These are phyloP conservation scores for Volutella citrinella DNA, from an alignment of 2,329 filamentous ascomycete species.

Conservation along the genomic window DNA sequence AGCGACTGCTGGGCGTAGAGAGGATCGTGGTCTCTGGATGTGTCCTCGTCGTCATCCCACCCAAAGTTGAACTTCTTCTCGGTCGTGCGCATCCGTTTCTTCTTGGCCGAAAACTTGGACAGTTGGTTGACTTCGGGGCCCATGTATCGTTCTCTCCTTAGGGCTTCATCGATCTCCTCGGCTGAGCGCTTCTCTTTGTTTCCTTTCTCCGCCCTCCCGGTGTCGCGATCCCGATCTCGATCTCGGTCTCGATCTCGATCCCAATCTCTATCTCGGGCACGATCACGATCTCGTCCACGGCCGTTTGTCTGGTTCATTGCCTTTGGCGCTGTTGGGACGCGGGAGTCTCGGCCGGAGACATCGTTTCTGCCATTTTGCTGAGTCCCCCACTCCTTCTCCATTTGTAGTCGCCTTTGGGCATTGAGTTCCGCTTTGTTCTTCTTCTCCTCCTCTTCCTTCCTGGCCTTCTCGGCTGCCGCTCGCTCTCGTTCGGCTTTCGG, in stretches of 20 bases:
- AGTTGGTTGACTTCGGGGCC: constrained; percentile 79
- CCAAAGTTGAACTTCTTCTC: constrained; percentile 99
- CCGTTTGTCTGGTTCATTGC: constrained; percentile 54
- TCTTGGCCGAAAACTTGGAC: constrained; percentile 89
- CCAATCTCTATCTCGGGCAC: constrained; percentile 26
- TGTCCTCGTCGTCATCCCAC: constrained; percentile 95
- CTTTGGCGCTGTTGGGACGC: constrained; percentile 68
- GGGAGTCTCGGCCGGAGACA: constrained; percentile 22
- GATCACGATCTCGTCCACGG: constrained; percentile 34
- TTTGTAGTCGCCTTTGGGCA: constrained; percentile 70
- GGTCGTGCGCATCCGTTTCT: constrained; percentile 88
- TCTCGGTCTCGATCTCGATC: constrained; percentile 48
- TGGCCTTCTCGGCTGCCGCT: constrained; percentile 72
- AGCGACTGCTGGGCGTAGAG: constrained; percentile 53
- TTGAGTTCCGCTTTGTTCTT: constrained; percentile 48
- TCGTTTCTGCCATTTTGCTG: constrained; percentile 28
- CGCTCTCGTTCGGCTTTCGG: constrained; percentile 80
- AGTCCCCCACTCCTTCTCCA: constrained; percentile 42
- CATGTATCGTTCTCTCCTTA: constrained; percentile 83
- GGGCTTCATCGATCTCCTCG: constrained; percentile 68
- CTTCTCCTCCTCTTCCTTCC: constrained; percentile 64
- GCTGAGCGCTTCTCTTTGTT: constrained; percentile 38
- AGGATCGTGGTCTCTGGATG: constrained; percentile 65
- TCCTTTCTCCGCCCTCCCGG: constrained; percentile 35
- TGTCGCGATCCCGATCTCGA: constrained; percentile 36